These are phyloP conservation scores for Gossypium raimondii DNA, from an alignment of 345 rosid genomes.

Conservation along the genomic window DNA sequence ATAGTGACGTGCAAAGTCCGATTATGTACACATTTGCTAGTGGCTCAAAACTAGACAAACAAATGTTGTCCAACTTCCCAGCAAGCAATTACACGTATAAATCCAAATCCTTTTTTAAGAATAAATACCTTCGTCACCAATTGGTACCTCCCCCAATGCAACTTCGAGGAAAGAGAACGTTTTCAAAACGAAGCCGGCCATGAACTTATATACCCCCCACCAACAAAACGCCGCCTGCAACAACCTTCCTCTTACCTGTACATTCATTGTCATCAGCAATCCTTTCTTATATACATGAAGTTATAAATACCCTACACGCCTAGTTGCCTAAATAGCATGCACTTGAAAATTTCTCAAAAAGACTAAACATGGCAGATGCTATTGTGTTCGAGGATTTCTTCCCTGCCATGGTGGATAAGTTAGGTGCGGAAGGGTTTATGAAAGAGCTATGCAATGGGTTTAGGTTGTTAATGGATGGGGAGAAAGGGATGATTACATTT, in stretches of 20 bases:
- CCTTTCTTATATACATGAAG: background rate
- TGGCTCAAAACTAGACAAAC: constrained; percentile 9
- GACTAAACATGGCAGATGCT: background rate
- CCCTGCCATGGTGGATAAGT: constrained; percentile 51
- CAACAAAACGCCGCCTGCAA: constrained; percentile 15
- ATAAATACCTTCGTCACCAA: background rate
- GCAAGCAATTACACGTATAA: background rate
- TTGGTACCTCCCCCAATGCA: constrained; percentile 15
- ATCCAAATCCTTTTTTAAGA: background rate
- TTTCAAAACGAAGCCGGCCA: constrained; percentile 5
- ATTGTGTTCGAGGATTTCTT: constrained; percentile 50
- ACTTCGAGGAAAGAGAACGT: constrained; percentile 20
- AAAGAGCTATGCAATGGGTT: constrained; percentile 52
- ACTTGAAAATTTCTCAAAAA: background rate
- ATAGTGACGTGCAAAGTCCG: background rate
- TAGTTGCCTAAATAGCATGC: background rate
- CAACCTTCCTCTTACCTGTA: constrained; percentile 18
- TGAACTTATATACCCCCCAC: background rate
- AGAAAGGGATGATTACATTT: constrained; percentile 42
- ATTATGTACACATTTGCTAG: background rate
- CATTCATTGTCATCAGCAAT: constrained; percentile 13
- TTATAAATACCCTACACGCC: background rate
- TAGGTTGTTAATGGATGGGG: constrained; percentile 41
- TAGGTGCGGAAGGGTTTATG: constrained; percentile 58
- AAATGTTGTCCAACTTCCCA: background rate